Base-by-base conservation (phyloP, 2,329 filamentous ascomycete species). In the Parafenestella ontariensis region DNA sequence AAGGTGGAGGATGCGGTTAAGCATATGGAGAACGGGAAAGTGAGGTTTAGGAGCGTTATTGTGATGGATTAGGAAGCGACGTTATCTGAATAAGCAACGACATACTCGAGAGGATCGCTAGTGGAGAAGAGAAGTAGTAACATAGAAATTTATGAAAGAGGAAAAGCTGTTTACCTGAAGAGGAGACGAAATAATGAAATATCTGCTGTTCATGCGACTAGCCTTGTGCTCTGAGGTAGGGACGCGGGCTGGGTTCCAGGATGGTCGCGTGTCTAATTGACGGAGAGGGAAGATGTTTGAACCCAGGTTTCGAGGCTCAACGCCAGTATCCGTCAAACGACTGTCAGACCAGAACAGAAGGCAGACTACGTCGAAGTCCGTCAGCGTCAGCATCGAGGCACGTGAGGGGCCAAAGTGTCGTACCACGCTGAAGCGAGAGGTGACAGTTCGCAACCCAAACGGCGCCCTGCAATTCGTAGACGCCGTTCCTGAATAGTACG, bases 31-130 rank as follows among this genome's bases (percentile, higher is more conserved):
- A 77, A 69, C 28, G 81, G 81, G 8, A 80, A 78, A 55, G 80
- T 81, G 11, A 73, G 82, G 50, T 85, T 85, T 65, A 76, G 82
- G 53, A 73, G 75, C 15, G 83, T 85, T 2, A 66, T 84, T 43
- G 78, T 77, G 6, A 82, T 83, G 78, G 69, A 74, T 44, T 79
- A 71, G 47, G 37, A 43, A 18, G 42, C 20, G 18, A 41, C 13
- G 3, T 9, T 3, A 11, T 24, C 17, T 11, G 4, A 29, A 23
- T 23, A 24, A 7, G 15, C 13, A 41, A 41, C 6, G 24, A 26
- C 24, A 26, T 26, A 9, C 24, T 28, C 4, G 21, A n/a, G n/a
- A n/a, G n/a, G n/a, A n/a, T n/a, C n/a, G n/a, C n/a, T n/a, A n/a
- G n/a, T n/a, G n/a, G n/a, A n/a, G n/a, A n/a, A n/a, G n/a, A n/a